phyloP scores from a whole-genome alignment of 345 rosid genomes.

The Gossypium turneri region DNA sequence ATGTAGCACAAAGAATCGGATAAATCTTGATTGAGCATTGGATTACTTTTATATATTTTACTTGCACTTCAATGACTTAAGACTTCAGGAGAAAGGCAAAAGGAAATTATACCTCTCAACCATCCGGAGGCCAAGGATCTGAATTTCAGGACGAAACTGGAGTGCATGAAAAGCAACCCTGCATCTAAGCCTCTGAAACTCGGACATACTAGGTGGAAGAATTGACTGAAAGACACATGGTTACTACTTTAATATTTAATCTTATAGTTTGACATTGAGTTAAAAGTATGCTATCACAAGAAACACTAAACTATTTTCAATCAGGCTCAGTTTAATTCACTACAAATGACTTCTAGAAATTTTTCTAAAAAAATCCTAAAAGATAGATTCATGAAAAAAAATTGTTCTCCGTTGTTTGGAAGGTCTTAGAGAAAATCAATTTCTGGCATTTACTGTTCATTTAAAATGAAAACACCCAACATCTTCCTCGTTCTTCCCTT shows the following conservation, averaged over 20 bases:
- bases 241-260: conserved; percentile 15
- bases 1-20: neutral
- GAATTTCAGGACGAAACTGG: conserved; percentile 81
- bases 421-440: neutral
- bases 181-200: conserved; percentile 93
- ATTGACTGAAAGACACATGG: conserved; percentile 52
- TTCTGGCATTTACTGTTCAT: neutral
- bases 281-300: neutral
- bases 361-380: neutral
- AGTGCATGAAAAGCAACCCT: conserved; percentile 96
- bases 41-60: neutral
- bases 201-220: conserved; percentile 78
- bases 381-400: neutral
- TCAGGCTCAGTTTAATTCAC: neutral
- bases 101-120: conserved; percentile 62
- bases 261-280: neutral
- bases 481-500: neutral
- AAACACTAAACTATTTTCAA: neutral
- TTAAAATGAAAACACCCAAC: neutral
- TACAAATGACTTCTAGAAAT: neutral
- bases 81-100: neutral
- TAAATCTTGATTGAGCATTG: conserved; percentile 4
- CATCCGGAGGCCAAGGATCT: conserved; percentile 68
- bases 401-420: neutral
- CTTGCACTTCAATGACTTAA: too few relatives aligned